These are phyloP conservation scores for Plantago elongata DNA, from an alignment of 257 asterid genomes.

Conservation along the genomic window DNA sequence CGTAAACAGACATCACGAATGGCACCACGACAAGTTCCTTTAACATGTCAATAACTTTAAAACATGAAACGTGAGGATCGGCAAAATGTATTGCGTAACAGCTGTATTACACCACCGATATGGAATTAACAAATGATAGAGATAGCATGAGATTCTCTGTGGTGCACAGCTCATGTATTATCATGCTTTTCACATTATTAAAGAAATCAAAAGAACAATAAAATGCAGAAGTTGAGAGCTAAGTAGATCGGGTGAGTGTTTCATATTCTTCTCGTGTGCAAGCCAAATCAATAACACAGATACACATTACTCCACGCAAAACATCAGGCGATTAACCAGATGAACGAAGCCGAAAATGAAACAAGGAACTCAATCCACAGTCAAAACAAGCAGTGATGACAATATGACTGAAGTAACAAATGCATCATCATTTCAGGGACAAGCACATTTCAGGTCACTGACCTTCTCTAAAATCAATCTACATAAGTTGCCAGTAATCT, in stretches of 20 bases:
- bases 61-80: neutral
- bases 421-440: slow-evolving; percentile 2
- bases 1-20: too few relatives aligned
- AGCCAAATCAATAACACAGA: neutral
- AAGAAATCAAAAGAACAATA: neutral
- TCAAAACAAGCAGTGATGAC: neutral
- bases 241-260: neutral
- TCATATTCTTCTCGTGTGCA: neutral
- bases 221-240: neutral
- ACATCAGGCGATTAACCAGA: slow-evolving; percentile 1
- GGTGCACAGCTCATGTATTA: neutral
- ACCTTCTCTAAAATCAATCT: slow-evolving; percentile 4
- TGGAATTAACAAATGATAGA: slow-evolving; percentile 17
- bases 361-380: neutral
- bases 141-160: neutral
- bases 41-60: too few relatives aligned
- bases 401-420: neutral
- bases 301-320: neutral
- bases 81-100: slow-evolving; percentile 10
- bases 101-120: slow-evolving; percentile 21
- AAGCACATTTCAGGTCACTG: slow-evolving; percentile 11
- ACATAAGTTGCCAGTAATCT: neutral
- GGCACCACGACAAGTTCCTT: too few relatives aligned
- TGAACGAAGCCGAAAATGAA: neutral
- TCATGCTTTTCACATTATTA: slow-evolving; percentile 1